Conservation (phyloP, 2,329 filamentous ascomycete genomes). For the Hymenoscyphus fructigenus region DNA sequence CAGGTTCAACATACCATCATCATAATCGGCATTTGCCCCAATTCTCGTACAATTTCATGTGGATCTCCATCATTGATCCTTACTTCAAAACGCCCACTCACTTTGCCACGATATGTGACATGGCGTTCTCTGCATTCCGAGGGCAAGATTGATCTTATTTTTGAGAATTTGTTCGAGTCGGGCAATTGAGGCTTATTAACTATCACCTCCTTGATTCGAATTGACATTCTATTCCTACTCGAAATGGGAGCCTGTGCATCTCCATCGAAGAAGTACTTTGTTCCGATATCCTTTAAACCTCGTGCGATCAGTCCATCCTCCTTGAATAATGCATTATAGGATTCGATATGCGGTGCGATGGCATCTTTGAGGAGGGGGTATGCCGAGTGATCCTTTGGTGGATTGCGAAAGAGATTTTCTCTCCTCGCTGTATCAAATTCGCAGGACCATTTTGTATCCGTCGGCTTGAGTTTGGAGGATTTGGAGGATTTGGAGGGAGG, state of each 20-base stretch:
- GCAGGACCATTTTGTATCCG: slow-evolving; percentile 75
- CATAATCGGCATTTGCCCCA: slow-evolving; percentile 92
- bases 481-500: slow-evolving; percentile 9
- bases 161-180: slow-evolving; percentile 77
- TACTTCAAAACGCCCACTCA: slow-evolving; percentile 82
- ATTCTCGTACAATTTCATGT: slow-evolving; percentile 76
- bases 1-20: slow-evolving; percentile 60
- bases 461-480: slow-evolving; percentile 35
- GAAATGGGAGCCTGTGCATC: slow-evolving; percentile 59
- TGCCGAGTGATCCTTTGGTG: slow-evolving; percentile 81
- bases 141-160: slow-evolving; percentile 82
- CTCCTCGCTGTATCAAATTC: slow-evolving; percentile 83
- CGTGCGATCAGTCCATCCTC: slow-evolving; percentile 71
- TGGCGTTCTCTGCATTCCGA: slow-evolving; percentile 94
- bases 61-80: slow-evolving; percentile 84
- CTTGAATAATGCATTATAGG: slow-evolving; percentile 89
- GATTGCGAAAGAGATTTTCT: slow-evolving; percentile 84
- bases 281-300: slow-evolving; percentile 84
- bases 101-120: slow-evolving; percentile 82
- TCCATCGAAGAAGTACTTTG: slow-evolving; percentile 83
- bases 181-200: slow-evolving; percentile 81
- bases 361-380: slow-evolving; percentile 84
- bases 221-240: slow-evolving; percentile 70
- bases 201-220: slow-evolving; percentile 78
- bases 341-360: slow-evolving; percentile 90